Conservation (phyloP, 139 green algal genomes). For the Gonium pectorale region DNA sequence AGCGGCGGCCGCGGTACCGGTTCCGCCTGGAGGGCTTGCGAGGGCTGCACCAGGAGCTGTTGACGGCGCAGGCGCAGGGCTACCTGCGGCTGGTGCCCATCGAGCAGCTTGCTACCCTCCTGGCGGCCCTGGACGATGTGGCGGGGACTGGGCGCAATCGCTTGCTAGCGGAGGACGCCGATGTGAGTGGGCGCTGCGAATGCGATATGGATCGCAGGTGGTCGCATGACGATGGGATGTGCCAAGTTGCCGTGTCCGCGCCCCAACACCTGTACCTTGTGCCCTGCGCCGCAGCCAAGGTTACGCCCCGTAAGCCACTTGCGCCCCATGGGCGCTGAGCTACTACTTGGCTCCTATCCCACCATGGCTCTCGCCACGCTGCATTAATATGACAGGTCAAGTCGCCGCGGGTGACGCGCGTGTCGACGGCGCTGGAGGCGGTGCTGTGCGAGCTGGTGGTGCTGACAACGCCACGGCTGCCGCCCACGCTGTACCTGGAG, state of each 20-base stretch:
- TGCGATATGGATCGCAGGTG: too few relatives aligned
- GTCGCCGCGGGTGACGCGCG: background rate
- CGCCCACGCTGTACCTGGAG: conserved; percentile 37
- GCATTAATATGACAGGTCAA: too few relatives aligned
- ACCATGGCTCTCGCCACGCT: too few relatives aligned
- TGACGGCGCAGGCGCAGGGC: background rate
- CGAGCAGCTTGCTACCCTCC: background rate
- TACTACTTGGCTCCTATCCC: too few relatives aligned
- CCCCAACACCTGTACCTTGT: too few relatives aligned
- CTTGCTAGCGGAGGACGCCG: background rate
- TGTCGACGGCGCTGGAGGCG: conserved; percentile 33
- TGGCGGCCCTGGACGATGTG: background rate
- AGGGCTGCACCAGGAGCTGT: background rate
- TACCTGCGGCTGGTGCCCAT: conserved; percentile 12
- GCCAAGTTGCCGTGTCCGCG: too few relatives aligned
- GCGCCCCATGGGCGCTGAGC: too few relatives aligned
- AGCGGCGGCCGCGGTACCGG: background rate
- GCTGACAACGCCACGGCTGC: conserved; percentile 45
- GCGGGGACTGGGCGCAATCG: background rate
- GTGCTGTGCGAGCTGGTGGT: conserved; percentile 40
- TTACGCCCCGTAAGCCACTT: too few relatives aligned
- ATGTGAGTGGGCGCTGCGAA: too few relatives aligned
- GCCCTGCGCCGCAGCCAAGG: too few relatives aligned
- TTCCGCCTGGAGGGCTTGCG: background rate
- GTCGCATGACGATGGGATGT: too few relatives aligned